Evolutionary conservation across 306 rosid genomes (phyloP).

Genomic region (Amphicarpaea edgeworthii): DNA sequence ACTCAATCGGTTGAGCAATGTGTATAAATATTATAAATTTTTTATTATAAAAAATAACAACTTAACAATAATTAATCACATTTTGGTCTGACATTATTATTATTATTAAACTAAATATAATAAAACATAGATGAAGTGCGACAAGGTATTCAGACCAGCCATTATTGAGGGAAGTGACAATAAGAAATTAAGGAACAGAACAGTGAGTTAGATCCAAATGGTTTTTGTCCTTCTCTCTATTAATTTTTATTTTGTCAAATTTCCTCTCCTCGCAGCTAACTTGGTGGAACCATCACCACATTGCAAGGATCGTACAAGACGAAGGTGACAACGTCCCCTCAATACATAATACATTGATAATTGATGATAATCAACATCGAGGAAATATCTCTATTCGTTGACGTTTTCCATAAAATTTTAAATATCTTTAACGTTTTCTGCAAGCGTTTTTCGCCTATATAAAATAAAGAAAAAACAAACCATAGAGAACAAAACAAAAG

Average conservation of each 20-base stretch:
- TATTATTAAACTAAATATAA: too few relatives aligned
- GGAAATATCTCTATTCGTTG: not conserved
- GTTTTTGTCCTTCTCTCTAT: too few relatives aligned
- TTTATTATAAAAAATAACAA: too few relatives aligned
- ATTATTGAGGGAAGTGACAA: not conserved
- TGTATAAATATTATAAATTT: too few relatives aligned
- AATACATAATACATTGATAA: not conserved
- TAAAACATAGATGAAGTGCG: too few relatives aligned
- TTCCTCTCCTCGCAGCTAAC: not conserved
- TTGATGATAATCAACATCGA: not conserved
- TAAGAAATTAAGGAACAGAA: too few relatives aligned
- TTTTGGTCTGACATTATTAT: too few relatives aligned
- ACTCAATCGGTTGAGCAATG: too few relatives aligned
- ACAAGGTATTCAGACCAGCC: not conserved
- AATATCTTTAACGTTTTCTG: not conserved
- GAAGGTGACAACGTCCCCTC: not conserved
- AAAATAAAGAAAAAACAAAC: not conserved
- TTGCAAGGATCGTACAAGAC: not conserved
- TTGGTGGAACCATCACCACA: not conserved
- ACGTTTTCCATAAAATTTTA: too few relatives aligned
- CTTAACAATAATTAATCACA: too few relatives aligned
- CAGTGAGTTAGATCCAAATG: too few relatives aligned
- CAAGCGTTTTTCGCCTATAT: not conserved
- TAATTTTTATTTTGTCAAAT: too few relatives aligned
- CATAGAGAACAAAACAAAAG: not conserved